phyloP scores from a whole-genome alignment of 1,139 yeast species.

The Candida frijolesensis region DNA sequence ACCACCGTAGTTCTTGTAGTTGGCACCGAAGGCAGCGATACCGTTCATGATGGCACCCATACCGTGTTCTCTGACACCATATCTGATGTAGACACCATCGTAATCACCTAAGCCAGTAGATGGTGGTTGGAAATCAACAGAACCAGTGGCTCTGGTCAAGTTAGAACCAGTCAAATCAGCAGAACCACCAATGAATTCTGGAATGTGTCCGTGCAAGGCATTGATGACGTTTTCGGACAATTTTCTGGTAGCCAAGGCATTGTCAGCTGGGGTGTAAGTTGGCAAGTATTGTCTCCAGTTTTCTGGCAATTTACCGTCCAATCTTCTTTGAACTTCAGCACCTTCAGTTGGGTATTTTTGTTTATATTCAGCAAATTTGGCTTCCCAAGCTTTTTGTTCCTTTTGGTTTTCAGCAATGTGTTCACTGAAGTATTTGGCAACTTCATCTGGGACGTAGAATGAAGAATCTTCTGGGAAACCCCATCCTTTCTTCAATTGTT shows the following conservation, averaged over 20 bases:
- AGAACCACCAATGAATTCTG: constrained; percentile 96
- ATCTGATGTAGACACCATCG: constrained; percentile 93
- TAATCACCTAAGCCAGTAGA: constrained; percentile 80
- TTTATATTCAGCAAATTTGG: constrained; percentile 60
- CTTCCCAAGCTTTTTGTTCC: constrained; percentile 75
- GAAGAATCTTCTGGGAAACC: constrained; percentile 89
- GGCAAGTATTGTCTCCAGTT: constrained; percentile 86
- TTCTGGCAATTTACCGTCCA: constrained; percentile 77
- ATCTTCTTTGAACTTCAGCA: constrained; percentile 81
- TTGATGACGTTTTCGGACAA: constrained; percentile 82
- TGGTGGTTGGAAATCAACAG: constrained; percentile 94
- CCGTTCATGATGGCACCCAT: constrained; percentile 99
- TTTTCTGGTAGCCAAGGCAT: constrained; percentile 93
- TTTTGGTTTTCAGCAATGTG: constrained; percentile 60
- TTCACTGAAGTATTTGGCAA: constrained; percentile 66
- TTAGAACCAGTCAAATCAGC: constrained; percentile 98
- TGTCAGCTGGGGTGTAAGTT: constrained; percentile 72
- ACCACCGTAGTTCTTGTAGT: constrained; percentile 93
- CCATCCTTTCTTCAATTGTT: constrained; percentile 78
- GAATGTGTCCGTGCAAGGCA: constrained; percentile 64
- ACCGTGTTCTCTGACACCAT: constrained; percentile 99
- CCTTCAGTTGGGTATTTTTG: constrained; percentile 78
- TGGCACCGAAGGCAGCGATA: constrained; percentile 93
- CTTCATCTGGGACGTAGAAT: constrained; percentile 84
- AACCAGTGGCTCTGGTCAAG: constrained; percentile 85